phyloP scores from a whole-genome alignment of 768 basidiomycete genomes.

The Lactarius indigo region DNA sequence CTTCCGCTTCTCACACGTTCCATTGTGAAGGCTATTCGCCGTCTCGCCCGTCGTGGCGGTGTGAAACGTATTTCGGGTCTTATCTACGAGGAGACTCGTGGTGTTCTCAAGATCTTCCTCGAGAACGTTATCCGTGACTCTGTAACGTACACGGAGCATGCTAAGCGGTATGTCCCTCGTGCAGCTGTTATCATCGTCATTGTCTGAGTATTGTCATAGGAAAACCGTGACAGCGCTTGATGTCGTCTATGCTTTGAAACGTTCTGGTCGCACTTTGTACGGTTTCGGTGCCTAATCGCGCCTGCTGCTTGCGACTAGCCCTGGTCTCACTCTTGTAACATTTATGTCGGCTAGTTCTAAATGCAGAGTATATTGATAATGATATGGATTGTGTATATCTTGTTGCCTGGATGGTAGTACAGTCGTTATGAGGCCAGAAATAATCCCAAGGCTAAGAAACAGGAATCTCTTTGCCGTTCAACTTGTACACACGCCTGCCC shows the following conservation, averaged over 20 bases:
- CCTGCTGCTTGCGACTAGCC: not conserved
- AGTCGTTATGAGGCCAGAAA: not conserved
- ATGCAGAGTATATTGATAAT: conserved; percentile 17
- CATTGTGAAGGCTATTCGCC: conserved; percentile 73
- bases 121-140: conserved; percentile 76
- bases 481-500: conserved; percentile 46
- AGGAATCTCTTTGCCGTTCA: conserved; percentile 32
- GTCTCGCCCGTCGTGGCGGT: conserved; percentile 96
- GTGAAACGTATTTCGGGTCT: conserved; percentile 94
- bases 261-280: conserved; percentile 51
- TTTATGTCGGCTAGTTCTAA: conserved; percentile 1
- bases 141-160: conserved; percentile 69
- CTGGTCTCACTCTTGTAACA: conserved; percentile 1
- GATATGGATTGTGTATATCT: conserved; percentile 6
- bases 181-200: not conserved
- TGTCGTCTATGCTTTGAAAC: conserved; percentile 49
- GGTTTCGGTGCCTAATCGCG: conserved; percentile 45
- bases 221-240: conserved; percentile 47
- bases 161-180: conserved; percentile 43
- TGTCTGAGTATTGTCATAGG: conserved; percentile 54
- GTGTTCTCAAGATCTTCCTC: conserved; percentile 92
- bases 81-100: conserved; percentile 94
- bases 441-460: not conserved
- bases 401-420: not conserved
- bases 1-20: conserved; percentile 19